Base-by-base conservation (phyloP, 2,329 filamentous ascomycete species). In the Calonectria multiphialidica region DNA sequence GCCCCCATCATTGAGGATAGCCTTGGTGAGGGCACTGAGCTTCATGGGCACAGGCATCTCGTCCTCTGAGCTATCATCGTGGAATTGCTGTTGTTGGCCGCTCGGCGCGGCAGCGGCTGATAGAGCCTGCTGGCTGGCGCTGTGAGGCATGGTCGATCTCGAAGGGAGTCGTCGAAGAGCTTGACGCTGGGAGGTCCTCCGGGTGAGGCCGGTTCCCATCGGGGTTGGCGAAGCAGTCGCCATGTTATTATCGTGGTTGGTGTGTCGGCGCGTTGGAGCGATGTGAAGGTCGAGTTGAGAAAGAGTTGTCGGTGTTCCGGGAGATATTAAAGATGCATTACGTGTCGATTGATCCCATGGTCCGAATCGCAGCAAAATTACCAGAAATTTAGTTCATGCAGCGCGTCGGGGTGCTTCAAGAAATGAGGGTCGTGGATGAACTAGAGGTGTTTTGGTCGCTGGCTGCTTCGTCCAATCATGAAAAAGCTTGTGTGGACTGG, bases 41-140 rank as follows among this genome's bases (percentile, higher is more conserved):
- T 97, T 97, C 91, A 97, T 95, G 79, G 95, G 95, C 77, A 95
- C 93, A 18, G 94, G 94, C 33, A 97, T 94, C 84, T 98, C 96
- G 80, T 98, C 96, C 84, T 98, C 96, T 28, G 96, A 98, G 87
- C 95, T 98, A 81, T 98, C 96, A 78, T 94, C 93, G 76, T 81
- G 75, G 72, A 82, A 92, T 71, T 82, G 88, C 59, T 87, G 86
- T 71, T 87, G 87, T 67, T 87, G 83, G 45, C 85, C 84, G 50
- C 76, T 63, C 87, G 84, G 62, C 80, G 75, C 72, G 49, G 79
- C 71, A 35, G 80, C 73, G 18, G 77, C 75, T 1, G 81, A 75
- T 21, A 81, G 76, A 12, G 80, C 81, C 10, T 84, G 82, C 64
- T 87, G 87, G 71, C 85, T 87, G 68, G 88, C 88, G 77, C 83